Conservation (phyloP, 441 rosid species). For the Pelargonium fulgidum region DNA sequence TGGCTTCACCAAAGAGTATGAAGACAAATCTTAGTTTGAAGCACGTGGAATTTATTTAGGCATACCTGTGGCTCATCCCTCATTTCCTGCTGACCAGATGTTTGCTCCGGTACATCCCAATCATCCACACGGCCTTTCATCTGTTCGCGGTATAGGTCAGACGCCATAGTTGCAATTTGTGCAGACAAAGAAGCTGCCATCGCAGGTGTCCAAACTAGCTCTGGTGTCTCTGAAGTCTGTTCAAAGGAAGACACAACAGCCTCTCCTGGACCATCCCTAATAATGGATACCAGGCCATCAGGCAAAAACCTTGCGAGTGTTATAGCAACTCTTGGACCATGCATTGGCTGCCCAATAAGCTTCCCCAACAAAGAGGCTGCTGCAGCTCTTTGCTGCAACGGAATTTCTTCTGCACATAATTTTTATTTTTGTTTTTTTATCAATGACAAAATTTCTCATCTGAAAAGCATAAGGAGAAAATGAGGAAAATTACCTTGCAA, state of each 20-base stretch:
- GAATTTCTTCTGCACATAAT: conserved; percentile 80
- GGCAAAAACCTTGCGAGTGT: conserved; percentile 97
- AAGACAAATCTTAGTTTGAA: too few relatives aligned
- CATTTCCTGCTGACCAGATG: conserved; percentile 88
- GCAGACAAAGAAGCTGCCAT: conserved; percentile 99
- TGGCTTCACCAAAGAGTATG: conserved; percentile 18
- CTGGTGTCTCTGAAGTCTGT: conserved; percentile 96
- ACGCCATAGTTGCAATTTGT: conserved; percentile 90
- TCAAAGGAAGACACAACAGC: conserved; percentile 92
- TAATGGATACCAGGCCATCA: conserved; percentile 86
- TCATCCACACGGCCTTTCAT: conserved; percentile 86
- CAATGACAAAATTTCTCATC: too few relatives aligned
- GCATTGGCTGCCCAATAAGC: conserved; percentile 98
- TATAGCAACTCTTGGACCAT: conserved; percentile 99
- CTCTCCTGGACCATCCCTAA: conserved; percentile 99
- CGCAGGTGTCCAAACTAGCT: conserved; percentile 99
- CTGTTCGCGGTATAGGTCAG: conserved; percentile 86
- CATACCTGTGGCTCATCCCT: conserved; percentile 98
- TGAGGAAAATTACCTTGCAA: conserved; percentile 53
- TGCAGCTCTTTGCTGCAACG: conserved; percentile 93
- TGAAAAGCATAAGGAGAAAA: too few relatives aligned
- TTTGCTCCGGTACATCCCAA: conserved; percentile 99
- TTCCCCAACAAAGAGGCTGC: conserved; percentile 95
- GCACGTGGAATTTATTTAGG: too few relatives aligned
- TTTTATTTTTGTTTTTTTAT: too few relatives aligned